Evolutionary conservation across 2,329 filamentous ascomycete genomes (phyloP).

Genomic region (Emericellopsis cladophorae): DNA sequence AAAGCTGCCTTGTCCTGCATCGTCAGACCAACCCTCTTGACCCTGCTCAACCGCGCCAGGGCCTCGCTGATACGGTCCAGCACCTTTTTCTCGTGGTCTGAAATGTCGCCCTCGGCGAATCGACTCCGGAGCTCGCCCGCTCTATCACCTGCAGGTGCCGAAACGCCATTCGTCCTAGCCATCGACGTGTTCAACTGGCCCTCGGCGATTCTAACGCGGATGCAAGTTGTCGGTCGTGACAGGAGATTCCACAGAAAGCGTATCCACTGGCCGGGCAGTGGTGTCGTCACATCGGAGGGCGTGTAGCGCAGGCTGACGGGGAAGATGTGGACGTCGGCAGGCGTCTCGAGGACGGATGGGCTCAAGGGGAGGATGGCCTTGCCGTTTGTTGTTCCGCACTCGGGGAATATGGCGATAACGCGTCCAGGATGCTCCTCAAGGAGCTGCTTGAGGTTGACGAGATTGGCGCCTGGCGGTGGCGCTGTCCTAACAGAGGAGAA

Average conservation of each 20-base stretch:
- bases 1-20: conserved; percentile 76
- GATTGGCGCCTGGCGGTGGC: conserved; percentile 28
- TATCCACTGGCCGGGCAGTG: conserved; percentile 61
- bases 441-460: conserved; percentile 52
- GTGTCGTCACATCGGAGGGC: conserved; percentile 80
- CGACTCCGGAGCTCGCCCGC: conserved; percentile 14
- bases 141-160: conserved; percentile 9
- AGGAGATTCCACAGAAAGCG: conserved; percentile 79
- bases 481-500: conserved; percentile 45
- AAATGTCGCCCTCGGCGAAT: conserved; percentile 17
- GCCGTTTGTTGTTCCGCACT: conserved; percentile 90
- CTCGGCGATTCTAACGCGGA: conserved; percentile 82
- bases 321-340: conserved; percentile 64
- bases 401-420: conserved; percentile 78
- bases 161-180: conserved; percentile 20
- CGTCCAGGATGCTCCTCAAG: conserved; percentile 57
- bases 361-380: conserved; percentile 78
- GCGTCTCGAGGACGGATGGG: conserved; percentile 58
- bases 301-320: conserved; percentile 85
- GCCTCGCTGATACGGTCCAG: conserved; percentile 75
- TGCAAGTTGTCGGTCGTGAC: conserved; percentile 73
- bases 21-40: conserved; percentile 78
- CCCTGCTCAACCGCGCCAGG: conserved; percentile 73
- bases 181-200: conserved; percentile 43
- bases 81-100: conserved; percentile 50